A percentile compares a stretch with the other conserved stretches of the same genome.
phyloP scores from a whole-genome alignment of 495 filamentous ascomycete species.

The Aspergillus campestris region DNA sequence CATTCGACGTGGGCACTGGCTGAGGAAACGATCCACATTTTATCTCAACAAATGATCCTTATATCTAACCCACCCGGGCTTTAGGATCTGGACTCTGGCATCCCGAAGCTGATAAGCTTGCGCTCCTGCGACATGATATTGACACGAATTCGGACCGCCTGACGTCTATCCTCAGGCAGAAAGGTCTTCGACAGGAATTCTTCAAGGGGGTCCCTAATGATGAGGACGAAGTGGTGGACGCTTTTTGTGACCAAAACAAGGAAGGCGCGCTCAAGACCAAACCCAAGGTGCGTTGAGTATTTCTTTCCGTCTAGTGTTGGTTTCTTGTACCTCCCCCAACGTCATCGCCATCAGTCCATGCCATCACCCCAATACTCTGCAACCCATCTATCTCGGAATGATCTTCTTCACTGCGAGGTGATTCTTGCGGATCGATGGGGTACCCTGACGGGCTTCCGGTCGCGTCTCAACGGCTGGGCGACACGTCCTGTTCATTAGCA shows the following conservation, averaged over 20 bases:
- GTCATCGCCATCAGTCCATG: not conserved
- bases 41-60: no score
- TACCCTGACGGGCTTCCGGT: not conserved
- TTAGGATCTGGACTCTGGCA: constrained; percentile 73
- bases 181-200: constrained; percentile 52
- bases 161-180: constrained; percentile 53
- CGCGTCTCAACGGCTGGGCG: not conserved
- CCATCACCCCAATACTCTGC: no score
- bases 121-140: constrained; percentile 60
- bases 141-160: constrained; percentile 59
- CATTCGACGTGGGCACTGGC: no score
- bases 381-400: no score
- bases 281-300: constrained; percentile 53
- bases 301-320: no score
- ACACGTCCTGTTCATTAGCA: not conserved
- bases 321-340: not conserved
- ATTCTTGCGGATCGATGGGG: no score
- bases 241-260: constrained; percentile 58
- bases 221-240: constrained; percentile 52
- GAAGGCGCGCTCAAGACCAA: constrained; percentile 73
- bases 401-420: no score
- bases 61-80: constrained; percentile 17
- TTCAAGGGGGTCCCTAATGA: constrained; percentile 47
- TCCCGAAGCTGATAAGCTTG: constrained; percentile 54
- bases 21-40: no score